Base-by-base conservation (phyloP, 2,329 filamentous ascomycete genomes). In the Stagonosporopsis chrysanthemi region DNA sequence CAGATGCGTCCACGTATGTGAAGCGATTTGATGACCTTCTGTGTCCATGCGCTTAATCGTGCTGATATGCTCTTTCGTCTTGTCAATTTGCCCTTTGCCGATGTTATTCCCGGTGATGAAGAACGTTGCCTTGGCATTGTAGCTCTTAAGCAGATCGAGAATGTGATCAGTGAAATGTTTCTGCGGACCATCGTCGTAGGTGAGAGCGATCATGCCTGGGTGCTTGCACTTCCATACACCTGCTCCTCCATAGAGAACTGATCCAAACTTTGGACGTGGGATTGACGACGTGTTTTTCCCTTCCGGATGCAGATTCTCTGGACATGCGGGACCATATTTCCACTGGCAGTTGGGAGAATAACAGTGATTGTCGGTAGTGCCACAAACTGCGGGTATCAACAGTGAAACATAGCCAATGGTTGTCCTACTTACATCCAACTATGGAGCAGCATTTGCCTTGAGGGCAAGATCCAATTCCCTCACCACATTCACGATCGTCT, bases 51-150 rank as follows among this genome's bases (percentile, higher is more conserved):
- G 80, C 68, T 82, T 80, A 47, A 86, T 82, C 8, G 82, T 80
- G 4, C 75, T 73, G 2, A 73, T 70, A 64, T 82, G 81, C 59
- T 70, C 71, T 6, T 77, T 75, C 15, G 72, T 74, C 58, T 82
- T 77, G 60, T 85, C 83, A 62, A 85, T 84, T 64, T 77, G 69
- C 33, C 82, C 82, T 67, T 84, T 84, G 50, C 77, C 77, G 14
- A 81, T 74, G 68, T 83, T 84, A 68, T 80, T 83, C 1, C 83
- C 83, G 2, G 81, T 85, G 52, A 88, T 78, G 68, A 88, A 89
- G 71, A 90, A 90, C 0, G 87, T 89, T 1, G 85, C 87, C 59
- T 84, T 86, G 11, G 84, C 86, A 19, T 81, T 76, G 66, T 87
- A 86, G 22, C 75, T 77, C 54, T 81, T 80, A 22, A 89, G 78